Conservation (phyloP, 768 basidiomycete species). For the Serendipita indica region DNA sequence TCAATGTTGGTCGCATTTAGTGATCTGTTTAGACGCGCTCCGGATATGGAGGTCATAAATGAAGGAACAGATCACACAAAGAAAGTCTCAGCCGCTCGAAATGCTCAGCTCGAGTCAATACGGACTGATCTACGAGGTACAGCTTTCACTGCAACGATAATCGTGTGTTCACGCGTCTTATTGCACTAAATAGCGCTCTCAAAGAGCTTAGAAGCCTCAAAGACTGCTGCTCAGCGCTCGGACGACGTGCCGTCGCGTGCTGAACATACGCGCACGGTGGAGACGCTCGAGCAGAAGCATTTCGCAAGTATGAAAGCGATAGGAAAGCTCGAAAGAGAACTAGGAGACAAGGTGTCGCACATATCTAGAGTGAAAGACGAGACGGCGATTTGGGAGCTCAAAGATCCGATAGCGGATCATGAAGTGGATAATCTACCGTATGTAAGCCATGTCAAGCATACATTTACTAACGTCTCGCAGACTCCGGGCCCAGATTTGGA, state of each 20-base stretch:
- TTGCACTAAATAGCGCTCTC: background rate
- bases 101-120: background rate
- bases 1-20: slow-evolving; percentile 3
- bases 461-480: background rate
- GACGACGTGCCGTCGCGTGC: background rate
- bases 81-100: background rate
- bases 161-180: background rate
- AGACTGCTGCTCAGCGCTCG: background rate
- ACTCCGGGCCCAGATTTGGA: slow-evolving; percentile 6
- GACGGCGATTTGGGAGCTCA: background rate
- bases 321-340: background rate
- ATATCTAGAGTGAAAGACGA: background rate
- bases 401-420: slow-evolving; percentile 1
- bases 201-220: background rate
- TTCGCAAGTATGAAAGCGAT: background rate
- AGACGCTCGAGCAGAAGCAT: background rate
- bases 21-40: background rate
- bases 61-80: slow-evolving; percentile 3
- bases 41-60: background rate
- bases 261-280: background rate
- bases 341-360: background rate
- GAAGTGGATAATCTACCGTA: background rate
- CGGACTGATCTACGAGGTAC: background rate
- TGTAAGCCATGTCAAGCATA: background rate
- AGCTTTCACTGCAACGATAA: background rate